These are phyloP conservation scores for Pichia pseudocactophila DNA, from an alignment of 805 yeast species.

Conservation along the genomic window DNA sequence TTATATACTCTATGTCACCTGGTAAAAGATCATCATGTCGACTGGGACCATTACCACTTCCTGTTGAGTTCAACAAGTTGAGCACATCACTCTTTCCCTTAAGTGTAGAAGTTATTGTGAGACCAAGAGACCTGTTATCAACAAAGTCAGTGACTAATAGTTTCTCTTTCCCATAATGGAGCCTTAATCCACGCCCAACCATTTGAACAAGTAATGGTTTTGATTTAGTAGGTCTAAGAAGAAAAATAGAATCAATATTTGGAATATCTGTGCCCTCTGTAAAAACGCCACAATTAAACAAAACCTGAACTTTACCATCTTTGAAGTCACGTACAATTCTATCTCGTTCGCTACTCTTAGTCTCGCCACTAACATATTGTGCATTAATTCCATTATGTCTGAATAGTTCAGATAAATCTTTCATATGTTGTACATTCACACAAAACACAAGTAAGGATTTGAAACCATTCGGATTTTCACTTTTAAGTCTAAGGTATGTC, in stretches of 20 bases:
- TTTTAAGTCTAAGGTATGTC: slow-evolving; percentile 39
- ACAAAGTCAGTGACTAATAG: slow-evolving; percentile 77
- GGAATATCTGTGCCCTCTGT: slow-evolving; percentile 97
- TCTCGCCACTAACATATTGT: slow-evolving; percentile 60
- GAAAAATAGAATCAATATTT: slow-evolving; percentile 66
- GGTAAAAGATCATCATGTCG: slow-evolving; percentile 10
- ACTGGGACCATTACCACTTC: slow-evolving; percentile 2
- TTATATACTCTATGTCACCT: slow-evolving; percentile 21
- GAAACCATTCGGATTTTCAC: slow-evolving; percentile 28
- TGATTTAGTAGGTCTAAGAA: slow-evolving; percentile 78
- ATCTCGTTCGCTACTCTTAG: slow-evolving; percentile 44
- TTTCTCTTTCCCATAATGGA: slow-evolving; percentile 47
- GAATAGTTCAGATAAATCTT: slow-evolving; percentile 42
- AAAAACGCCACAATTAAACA: slow-evolving; percentile 82
- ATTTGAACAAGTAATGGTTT: slow-evolving; percentile 66
- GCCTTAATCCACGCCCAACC: slow-evolving; percentile 83
- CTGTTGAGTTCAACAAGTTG: slow-evolving; percentile 2
- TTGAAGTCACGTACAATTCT: slow-evolving; percentile 49
- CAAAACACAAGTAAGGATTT: slow-evolving; percentile 71
- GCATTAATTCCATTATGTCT: slow-evolving; percentile 56
- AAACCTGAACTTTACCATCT: slow-evolving; percentile 54
- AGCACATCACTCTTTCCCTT: slow-evolving; percentile 14
- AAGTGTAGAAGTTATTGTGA: slow-evolving; percentile 20
- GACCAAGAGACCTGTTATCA: slow-evolving; percentile 36
- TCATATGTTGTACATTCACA: slow-evolving; percentile 63